These are phyloP conservation scores for Aristolochia fimbriata DNA, from an alignment of 164 flowering plant species.

Conservation along the genomic window DNA sequence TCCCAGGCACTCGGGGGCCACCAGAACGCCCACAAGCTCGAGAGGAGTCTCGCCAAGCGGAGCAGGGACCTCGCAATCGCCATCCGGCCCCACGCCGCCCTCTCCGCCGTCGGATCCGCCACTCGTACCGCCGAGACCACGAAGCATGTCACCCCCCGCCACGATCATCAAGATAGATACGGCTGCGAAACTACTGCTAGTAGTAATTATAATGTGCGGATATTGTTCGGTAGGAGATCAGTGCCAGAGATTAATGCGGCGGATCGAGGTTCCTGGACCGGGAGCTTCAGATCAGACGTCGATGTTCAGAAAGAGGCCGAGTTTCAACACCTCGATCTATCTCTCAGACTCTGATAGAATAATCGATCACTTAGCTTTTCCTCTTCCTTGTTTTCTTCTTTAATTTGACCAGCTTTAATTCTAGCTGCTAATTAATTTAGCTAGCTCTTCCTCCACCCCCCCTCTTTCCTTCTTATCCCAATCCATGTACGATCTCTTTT, in stretches of 20 bases:
- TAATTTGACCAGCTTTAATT: no score
- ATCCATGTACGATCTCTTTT: background rate
- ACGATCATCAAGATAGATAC: no score
- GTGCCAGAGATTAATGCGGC: no score
- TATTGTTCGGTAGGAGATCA: background rate
- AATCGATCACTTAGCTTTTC: background rate
- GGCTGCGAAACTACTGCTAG: no score
- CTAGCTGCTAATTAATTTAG: no score
- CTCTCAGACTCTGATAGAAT: constrained; percentile 4
- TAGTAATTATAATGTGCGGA: background rate
- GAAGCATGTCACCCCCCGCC: no score
- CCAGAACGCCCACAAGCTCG: constrained; percentile 86
- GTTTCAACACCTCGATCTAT: constrained; percentile 4
- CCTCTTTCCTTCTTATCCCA: no score
- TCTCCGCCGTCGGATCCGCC: background rate
- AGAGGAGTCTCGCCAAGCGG: constrained; percentile 64
- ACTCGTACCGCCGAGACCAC: no score
- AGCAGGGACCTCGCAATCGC: constrained; percentile 38
- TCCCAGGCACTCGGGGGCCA: constrained; percentile 92
- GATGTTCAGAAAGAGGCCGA: constrained; percentile 1
- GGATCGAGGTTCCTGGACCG: background rate
- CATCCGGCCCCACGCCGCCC: constrained; percentile 8
- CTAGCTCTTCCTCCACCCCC: no score
- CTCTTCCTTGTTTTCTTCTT: background rate
- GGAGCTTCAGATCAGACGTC: constrained; percentile 1